phyloP scores from a whole-genome alignment of 1,284 basidiomycete species.

The Exsudoporus floridanus region DNA sequence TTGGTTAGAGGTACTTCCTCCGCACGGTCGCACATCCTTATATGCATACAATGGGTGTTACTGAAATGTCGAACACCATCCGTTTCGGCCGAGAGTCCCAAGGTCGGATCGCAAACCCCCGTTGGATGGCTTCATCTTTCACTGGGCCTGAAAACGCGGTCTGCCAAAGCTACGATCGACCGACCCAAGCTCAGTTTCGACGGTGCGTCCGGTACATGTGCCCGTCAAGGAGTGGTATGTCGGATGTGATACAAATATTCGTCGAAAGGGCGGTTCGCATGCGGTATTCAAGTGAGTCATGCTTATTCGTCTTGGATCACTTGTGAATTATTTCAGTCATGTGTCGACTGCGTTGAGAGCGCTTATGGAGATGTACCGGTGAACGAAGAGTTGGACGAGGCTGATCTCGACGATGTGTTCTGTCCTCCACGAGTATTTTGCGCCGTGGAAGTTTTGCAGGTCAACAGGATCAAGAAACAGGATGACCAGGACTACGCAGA shows the following conservation, averaged over 20 bases:
- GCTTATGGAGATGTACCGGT: conserved; percentile 64
- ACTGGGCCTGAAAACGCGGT: conserved; percentile 69
- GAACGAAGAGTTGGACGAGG: conserved; percentile 67
- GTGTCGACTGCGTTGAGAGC: conserved; percentile 61
- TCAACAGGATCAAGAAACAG: conserved; percentile 63
- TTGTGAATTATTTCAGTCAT: conserved; percentile 50
- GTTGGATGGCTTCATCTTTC: conserved; percentile 90
- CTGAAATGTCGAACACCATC: conserved; percentile 91
- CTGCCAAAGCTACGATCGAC: conserved; percentile 58
- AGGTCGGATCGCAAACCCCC: conserved; percentile 90
- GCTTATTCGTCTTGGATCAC: neutral
- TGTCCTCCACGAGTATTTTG: conserved; percentile 22
- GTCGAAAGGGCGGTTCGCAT: conserved; percentile 93
- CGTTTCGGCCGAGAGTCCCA: conserved; percentile 96
- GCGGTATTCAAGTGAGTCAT: conserved; percentile 78
- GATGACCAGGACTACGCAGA: conserved; percentile 63
- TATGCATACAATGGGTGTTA: conserved; percentile 89
- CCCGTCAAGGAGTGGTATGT: no score
- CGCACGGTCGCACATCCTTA: conserved; percentile 26
- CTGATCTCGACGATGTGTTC: conserved; percentile 74
- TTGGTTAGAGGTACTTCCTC: conserved; percentile 66
- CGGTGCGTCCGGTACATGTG: no score
- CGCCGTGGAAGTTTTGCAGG: conserved; percentile 38
- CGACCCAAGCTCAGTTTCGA: conserved; percentile 74
- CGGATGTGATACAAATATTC: conserved; percentile 88